Conservation (phyloP, 345 rosid species). For the Arabis hirsuta region DNA sequence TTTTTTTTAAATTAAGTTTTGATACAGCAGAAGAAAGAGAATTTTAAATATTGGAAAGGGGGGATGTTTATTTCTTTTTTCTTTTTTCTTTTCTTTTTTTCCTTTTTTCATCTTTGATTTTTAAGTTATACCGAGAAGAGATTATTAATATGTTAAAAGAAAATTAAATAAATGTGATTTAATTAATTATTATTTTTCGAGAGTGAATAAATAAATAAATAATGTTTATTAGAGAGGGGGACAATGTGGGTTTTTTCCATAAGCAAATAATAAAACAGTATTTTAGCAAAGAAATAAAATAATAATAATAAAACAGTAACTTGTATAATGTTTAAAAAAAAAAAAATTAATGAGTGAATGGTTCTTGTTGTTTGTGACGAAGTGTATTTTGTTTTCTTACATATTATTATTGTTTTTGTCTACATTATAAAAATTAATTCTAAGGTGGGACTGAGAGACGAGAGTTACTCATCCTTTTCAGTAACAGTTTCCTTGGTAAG, state of each 20-base stretch:
- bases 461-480: constrained; percentile 47
- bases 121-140: constrained; percentile 31
- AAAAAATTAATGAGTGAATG: constrained; percentile 17
- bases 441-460: constrained; percentile 35
- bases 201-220: constrained; percentile 9
- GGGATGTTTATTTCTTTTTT: constrained; percentile 4
- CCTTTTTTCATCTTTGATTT: constrained; percentile 17
- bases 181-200: constrained; percentile 24
- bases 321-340: background rate
- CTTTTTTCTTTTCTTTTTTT: too few relatives aligned
- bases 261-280: constrained; percentile 6
- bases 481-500: constrained; percentile 44
- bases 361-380: constrained; percentile 31
- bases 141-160: constrained; percentile 20
- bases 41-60: constrained; percentile 43
- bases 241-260: constrained; percentile 23
- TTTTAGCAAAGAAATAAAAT: too few relatives aligned
- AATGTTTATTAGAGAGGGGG: constrained; percentile 3
- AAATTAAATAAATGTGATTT: constrained; percentile 33
- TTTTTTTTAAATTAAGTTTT: constrained; percentile 33
- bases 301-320: constrained; percentile 22
- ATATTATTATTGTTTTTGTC: constrained; percentile 36
- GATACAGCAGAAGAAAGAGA: constrained; percentile 30
- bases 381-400: constrained; percentile 36
- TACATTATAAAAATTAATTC: constrained; percentile 25